Percentiles rank a stretch among this genome's conserved stretches.
Evolutionary conservation across 768 basidiomycete genomes (phyloP).

Genomic region (Boletus vermiculosoides): DNA sequence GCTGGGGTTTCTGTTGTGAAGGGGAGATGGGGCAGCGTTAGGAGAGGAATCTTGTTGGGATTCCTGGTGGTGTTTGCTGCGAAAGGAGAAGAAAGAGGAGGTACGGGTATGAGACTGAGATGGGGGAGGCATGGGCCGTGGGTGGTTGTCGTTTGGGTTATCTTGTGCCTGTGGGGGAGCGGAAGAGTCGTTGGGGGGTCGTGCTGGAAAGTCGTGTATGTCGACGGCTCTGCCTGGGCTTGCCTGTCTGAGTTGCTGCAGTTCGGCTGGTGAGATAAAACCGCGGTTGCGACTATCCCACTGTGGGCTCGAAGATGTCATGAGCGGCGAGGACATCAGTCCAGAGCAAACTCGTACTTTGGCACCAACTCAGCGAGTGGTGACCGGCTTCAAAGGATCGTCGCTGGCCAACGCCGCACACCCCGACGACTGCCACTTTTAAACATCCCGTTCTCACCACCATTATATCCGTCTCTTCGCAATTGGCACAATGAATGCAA

Average conservation of each 20-base stretch:
- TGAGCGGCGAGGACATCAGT: slow-evolving; percentile 17
- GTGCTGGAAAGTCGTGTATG: slow-evolving; percentile 36
- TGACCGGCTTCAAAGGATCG: slow-evolving; percentile 5
- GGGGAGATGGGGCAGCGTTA: slow-evolving; percentile 10
- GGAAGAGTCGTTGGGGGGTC: slow-evolving; percentile 19
- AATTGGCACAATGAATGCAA: neutral
- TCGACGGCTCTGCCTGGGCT: slow-evolving; percentile 31
- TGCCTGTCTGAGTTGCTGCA: slow-evolving; percentile 35
- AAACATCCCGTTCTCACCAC: neutral
- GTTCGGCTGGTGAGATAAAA: slow-evolving; percentile 34
- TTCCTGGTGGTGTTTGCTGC: slow-evolving; percentile 36
- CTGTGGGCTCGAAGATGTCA: slow-evolving; percentile 33
- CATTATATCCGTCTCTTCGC: neutral
- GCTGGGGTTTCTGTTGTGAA: slow-evolving; percentile 18
- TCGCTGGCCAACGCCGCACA: neutral
- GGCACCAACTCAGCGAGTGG: neutral
- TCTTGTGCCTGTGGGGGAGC: slow-evolving; percentile 15
- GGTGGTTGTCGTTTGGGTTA: slow-evolving; percentile 17
- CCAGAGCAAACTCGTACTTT: neutral
- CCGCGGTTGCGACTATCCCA: slow-evolving; percentile 37
- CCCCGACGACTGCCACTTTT: neutral
- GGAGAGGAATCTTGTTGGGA: slow-evolving; percentile 18
- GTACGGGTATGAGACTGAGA: slow-evolving; percentile 48
- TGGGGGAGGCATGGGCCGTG: slow-evolving; percentile 26
- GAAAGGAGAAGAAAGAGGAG: slow-evolving; percentile 67